These are phyloP conservation scores for Ogataea nitratoaversa DNA, from an alignment of 805 yeast genomes.

Conservation along the genomic window DNA sequence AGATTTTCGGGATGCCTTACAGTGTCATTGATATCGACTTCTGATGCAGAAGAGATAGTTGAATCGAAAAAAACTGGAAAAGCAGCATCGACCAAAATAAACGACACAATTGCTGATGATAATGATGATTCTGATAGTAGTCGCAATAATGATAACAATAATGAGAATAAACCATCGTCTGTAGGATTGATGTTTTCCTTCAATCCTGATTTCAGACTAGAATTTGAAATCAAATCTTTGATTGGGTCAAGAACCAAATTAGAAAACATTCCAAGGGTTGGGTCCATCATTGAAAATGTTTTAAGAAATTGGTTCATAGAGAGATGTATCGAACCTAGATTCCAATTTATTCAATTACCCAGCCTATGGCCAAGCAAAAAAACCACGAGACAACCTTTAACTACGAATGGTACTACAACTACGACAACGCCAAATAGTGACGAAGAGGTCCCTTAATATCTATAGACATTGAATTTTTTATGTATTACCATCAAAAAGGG, in stretches of 20 bases:
- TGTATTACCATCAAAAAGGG: too few species aligned
- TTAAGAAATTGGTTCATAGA: constrained; percentile 88
- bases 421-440: constrained; percentile 7
- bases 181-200: constrained; percentile 86
- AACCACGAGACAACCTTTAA: constrained; percentile 42
- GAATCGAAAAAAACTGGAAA: constrained; percentile 8
- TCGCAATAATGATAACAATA: constrained; percentile 3
- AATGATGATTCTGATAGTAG: too few species aligned
- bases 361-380: constrained; percentile 78
- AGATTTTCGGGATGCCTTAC: constrained; percentile 88
- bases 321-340: constrained; percentile 90
- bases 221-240: constrained; percentile 80
- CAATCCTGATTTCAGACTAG: constrained; percentile 85
- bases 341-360: constrained; percentile 80
- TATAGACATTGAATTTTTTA: too few species aligned
- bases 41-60: constrained; percentile 24
- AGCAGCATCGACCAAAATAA: too few species aligned
- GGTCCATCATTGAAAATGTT: constrained; percentile 76
- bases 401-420: background rate
- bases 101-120: too few species aligned
- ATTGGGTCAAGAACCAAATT: constrained; percentile 91
- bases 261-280: constrained; percentile 89
- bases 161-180: constrained; percentile 7
- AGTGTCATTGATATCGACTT: constrained; percentile 56
- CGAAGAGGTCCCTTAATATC: too few species aligned